Conservation (phyloP, 2,329 filamentous ascomycete species). For the Fusarium torreyae region DNA sequence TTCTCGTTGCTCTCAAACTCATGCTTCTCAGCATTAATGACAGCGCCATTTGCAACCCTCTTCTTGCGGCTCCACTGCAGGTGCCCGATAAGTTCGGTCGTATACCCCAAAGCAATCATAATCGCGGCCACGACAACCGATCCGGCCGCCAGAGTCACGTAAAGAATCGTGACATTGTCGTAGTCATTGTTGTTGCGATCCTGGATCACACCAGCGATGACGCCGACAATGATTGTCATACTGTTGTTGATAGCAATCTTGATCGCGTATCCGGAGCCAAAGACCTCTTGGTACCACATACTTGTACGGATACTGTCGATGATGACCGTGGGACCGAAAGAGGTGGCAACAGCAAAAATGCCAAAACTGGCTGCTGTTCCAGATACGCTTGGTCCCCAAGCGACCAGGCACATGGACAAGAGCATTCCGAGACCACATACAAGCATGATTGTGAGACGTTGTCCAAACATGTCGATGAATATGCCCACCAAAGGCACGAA, state of each 20-base stretch:
- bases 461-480: constrained; percentile 70
- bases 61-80: constrained; percentile 73
- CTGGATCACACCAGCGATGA: constrained; percentile 71
- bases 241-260: constrained; percentile 75
- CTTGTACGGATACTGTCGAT: constrained; percentile 73
- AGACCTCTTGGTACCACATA: constrained; percentile 72
- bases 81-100: constrained; percentile 61
- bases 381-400: constrained; percentile 62
- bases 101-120: constrained; percentile 58
- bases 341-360: constrained; percentile 70
- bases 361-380: constrained; percentile 73
- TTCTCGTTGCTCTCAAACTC: constrained; percentile 56
- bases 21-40: constrained; percentile 61
- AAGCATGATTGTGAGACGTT: constrained; percentile 68
- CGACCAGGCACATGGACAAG: constrained; percentile 68
- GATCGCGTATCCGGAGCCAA: constrained; percentile 71
- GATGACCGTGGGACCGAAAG: constrained; percentile 70
- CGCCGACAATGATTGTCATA: constrained; percentile 73
- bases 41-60: constrained; percentile 61
- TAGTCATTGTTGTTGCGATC: constrained; percentile 71
- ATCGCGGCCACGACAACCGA: constrained; percentile 62
- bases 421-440: constrained; percentile 66
- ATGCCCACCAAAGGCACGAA: constrained; percentile 69
- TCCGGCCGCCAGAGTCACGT: constrained; percentile 66
- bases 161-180: constrained; percentile 68